Base-by-base conservation (phyloP, 1,139 yeast species). In the Suhomyces anneliseae region DNA sequence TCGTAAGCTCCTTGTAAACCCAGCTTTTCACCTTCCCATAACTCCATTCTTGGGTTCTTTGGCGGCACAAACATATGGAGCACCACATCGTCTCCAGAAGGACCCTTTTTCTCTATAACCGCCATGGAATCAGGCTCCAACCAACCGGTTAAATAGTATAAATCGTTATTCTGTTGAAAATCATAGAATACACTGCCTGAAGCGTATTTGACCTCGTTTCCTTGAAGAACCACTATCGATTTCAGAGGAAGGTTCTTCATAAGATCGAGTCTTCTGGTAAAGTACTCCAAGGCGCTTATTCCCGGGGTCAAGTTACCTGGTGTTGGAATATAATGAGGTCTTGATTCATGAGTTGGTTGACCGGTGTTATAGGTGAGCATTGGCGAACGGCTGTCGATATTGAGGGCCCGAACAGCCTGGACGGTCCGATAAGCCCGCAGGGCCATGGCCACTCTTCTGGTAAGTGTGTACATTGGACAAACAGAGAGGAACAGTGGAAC, bases 21-120 rank as follows among this genome's bases (percentile, higher is more conserved):
- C 36, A 95, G 85, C 56, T 96, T 78, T 38, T 81, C 84, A 8
- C 99, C 99, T 59, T 92, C 97, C 99, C 99, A 93, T 53, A 86
- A 81, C 65, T 93, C 99, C 31, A 80, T 81, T 42, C 72, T 72
- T 7, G 82, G 78, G 61, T 92, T 86, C 58, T 85, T 85, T n/a
- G 89, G 90, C 2, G 93, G 97, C 7, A 92, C 96, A 46, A 90
- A 70, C 85, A 95, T 80, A 58, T 87, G 95, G 48, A 87, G 78
- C 1, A 76, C 63, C 15, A 82, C 69, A 54, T 83, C 83, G 7
- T 81, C 84, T 1, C 74, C 76, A 9, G 66, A 63, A 14, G 81
- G 81, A 19, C 56, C 59, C 27, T 66, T 65, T 57, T 85, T 87
- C 60, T 88, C 95, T 42, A 95, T 68, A 6, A 89, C 71, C 48